These are phyloP conservation scores for Pichia sporocuriosa DNA, from an alignment of 805 yeast species.

Conservation along the genomic window DNA sequence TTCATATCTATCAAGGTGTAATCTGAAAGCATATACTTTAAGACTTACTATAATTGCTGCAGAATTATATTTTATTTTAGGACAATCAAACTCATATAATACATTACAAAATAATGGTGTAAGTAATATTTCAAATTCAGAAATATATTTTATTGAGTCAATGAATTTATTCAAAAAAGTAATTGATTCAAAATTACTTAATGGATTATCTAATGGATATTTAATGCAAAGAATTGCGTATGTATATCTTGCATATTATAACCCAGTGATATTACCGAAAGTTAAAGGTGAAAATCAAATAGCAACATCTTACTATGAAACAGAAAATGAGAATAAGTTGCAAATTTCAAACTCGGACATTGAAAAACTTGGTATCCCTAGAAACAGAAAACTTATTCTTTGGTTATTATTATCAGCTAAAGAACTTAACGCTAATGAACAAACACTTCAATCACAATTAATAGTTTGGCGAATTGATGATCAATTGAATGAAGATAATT, in stretches of 20 bases:
- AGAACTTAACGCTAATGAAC: slow-evolving; percentile 47
- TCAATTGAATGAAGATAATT: not conserved
- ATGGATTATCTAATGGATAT: slow-evolving; percentile 35
- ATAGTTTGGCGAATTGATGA: slow-evolving; percentile 22
- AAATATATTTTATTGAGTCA: slow-evolving; percentile 40
- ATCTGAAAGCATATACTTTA: slow-evolving; percentile 61
- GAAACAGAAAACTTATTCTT: slow-evolving; percentile 67
- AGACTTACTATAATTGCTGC: slow-evolving; percentile 60
- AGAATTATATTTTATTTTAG: slow-evolving; percentile 52
- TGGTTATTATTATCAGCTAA: slow-evolving; percentile 72
- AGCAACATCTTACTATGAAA: slow-evolving; percentile 26
- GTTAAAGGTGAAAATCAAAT: no score
- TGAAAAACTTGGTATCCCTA: slow-evolving; percentile 45
- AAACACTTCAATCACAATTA: slow-evolving; percentile 23
- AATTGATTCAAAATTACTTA: slow-evolving; percentile 40
- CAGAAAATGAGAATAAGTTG: slow-evolving; percentile 28
- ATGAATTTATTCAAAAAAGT: slow-evolving; percentile 38
- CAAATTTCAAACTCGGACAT: slow-evolving; percentile 34
- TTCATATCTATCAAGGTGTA: slow-evolving; percentile 66
- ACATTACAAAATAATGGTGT: not conserved
- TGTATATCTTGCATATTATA: slow-evolving; percentile 23
- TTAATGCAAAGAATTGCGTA: slow-evolving; percentile 34
- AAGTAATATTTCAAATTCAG: slow-evolving; percentile 14
- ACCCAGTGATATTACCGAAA: not conserved
- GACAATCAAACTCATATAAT: slow-evolving; percentile 26